phyloP scores from a whole-genome alignment of 2,329 filamentous ascomycete species.

The Phialocephala subalpina region DNA sequence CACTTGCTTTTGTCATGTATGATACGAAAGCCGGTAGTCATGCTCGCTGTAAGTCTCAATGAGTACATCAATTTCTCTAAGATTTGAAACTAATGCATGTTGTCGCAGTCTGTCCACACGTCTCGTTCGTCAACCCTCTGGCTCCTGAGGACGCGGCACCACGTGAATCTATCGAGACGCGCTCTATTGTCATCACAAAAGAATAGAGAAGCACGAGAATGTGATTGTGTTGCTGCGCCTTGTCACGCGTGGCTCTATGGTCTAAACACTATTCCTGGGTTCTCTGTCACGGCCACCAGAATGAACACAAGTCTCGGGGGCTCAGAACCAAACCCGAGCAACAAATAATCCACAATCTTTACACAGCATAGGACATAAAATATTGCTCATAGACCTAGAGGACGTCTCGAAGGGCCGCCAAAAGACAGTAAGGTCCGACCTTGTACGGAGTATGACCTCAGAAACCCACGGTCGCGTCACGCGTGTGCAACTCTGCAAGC shows the following conservation, averaged over 20 bases:
- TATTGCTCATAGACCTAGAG: background rate
- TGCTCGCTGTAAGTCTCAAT: slow-evolving; percentile 31
- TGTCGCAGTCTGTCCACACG: slow-evolving; percentile 33
- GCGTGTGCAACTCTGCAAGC: background rate
- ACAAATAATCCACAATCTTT: too few species aligned
- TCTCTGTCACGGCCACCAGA: too few species aligned
- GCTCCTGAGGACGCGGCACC: slow-evolving; percentile 22
- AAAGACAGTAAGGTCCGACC: too few species aligned
- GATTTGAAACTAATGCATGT: background rate
- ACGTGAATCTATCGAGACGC: slow-evolving; percentile 30
- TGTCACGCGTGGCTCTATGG: too few species aligned
- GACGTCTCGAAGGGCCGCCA: too few species aligned
- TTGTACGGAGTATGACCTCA: background rate
- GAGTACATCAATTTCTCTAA: background rate
- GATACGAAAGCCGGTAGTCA: slow-evolving; percentile 32
- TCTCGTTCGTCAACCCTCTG: slow-evolving; percentile 30
- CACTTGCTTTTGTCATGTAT: slow-evolving; percentile 38
- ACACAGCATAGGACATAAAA: background rate
- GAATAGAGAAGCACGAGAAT: slow-evolving; percentile 14
- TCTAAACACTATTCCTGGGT: too few species aligned
- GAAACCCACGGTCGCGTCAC: background rate
- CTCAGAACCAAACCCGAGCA: too few species aligned
- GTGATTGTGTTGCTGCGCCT: too few species aligned
- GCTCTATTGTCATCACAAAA: slow-evolving; percentile 34
- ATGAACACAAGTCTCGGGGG: too few species aligned